These are phyloP conservation scores for Wickerhamia fluorescens DNA, from an alignment of 805 yeast species.

Conservation along the genomic window DNA sequence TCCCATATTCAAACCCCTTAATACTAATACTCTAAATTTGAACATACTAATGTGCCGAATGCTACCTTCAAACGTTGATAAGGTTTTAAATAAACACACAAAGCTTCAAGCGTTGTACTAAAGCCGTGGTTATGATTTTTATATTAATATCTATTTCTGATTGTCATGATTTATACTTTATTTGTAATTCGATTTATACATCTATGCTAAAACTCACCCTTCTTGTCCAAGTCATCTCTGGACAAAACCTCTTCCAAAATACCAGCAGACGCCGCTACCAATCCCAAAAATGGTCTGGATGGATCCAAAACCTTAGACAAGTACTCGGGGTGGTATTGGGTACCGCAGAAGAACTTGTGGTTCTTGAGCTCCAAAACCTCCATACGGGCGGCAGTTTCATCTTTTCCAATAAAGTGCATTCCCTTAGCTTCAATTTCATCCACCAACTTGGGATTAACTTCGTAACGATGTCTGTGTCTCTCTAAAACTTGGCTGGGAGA, in stretches of 20 bases:
- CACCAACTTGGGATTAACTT: conserved; percentile 83
- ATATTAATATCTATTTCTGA: no score
- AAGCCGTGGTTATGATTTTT: no score
- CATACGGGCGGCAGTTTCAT: conserved; percentile 87
- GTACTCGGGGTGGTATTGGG: conserved; percentile 98
- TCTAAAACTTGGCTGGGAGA: conserved; percentile 63
- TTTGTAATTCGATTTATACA: no score
- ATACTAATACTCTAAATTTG: no score
- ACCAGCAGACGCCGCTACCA: conserved; percentile 91
- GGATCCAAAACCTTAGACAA: conserved; percentile 95
- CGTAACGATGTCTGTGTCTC: conserved; percentile 98
- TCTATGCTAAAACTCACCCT: conserved; percentile 43
- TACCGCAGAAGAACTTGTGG: conserved; percentile 89
- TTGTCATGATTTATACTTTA: no score
- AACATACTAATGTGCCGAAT: no score
- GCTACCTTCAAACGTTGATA: no score
- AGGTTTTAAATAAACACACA: no score
- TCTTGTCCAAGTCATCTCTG: conserved; percentile 34
- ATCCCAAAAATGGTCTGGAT: conserved; percentile 91
- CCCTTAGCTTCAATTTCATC: conserved; percentile 68
- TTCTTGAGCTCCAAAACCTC: conserved; percentile 81
- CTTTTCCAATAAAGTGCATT: conserved; percentile 86
- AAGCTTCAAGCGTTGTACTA: no score
- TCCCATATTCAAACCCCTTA: no score
- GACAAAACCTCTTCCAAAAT: conserved; percentile 59